Base-by-base conservation (phyloP, 2,329 filamentous ascomycete genomes). In the Fusarium sp. region DNA sequence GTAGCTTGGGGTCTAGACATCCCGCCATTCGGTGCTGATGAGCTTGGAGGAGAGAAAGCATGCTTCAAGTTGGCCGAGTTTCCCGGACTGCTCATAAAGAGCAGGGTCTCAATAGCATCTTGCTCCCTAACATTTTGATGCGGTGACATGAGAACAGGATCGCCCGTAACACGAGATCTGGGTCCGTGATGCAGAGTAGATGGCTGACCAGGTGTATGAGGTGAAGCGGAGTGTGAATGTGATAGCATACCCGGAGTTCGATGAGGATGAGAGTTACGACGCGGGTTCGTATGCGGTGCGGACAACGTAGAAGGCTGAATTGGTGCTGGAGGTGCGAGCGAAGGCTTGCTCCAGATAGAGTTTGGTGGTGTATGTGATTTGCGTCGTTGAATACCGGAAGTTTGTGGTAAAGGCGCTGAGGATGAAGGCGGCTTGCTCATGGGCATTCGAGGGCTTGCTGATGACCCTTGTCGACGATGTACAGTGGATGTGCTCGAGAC, bases 1-100 rank as follows among this genome's bases (percentile, higher is more conserved):
- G 45, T 60, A n/a, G 59, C 65, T 33, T 67, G 40, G 18, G 63
- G 66, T 30, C 69, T 72, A 15, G 59, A 52, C 11, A 65, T 55
- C 1, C 50, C 62, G 8, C 59, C 16, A 20, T 72, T 72, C 3
- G 75, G 75, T 5, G 72, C 78, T 16, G 81, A 75, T 3, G 82
- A 81, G 12, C 76, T 76, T 1, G 79, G 75, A 0, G 82, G 79
- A 1, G 86, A 83, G 60, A 88, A 88, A 11, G 79, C 76, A 62
- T 86, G 86, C 66, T 87, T 87, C 71, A 90, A 78, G 63, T 88
- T 89, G 41, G 86, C 83, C 44, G 90, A 91, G 77, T 92, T 92
- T 16, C 90, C 90, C 0, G 91, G 91, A 66, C 90, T 92, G 74
- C 92, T 93, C 88, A 96, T 91, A 74, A 94, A 94, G 28, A 95